phyloP scores from a whole-genome alignment of 345 rosid genomes.

The Bruguiera sexangula region DNA sequence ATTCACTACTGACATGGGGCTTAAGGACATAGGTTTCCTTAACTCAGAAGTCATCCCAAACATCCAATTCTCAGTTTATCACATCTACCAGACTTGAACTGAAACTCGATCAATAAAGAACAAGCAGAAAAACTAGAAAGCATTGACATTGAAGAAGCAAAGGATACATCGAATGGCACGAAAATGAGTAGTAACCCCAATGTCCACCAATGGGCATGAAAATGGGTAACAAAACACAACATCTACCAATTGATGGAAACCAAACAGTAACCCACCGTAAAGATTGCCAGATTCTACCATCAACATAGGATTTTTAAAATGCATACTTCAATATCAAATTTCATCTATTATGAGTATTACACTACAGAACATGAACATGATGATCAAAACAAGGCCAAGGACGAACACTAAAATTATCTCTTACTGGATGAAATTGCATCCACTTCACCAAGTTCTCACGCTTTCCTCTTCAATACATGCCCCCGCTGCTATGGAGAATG shows the following conservation, averaged over 20 bases:
- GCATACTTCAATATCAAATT: conserved; percentile 2
- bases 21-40: too few relatives aligned
- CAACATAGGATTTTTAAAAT: conserved; percentile 6
- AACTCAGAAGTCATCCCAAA: too few relatives aligned
- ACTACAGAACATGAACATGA: not conserved
- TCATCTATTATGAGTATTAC: not conserved
- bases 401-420: conserved; percentile 4
- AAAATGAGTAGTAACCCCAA: not conserved
- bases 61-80: not conserved
- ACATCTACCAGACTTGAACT: not conserved
- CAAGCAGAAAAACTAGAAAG: not conserved
- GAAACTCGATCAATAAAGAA: not conserved
- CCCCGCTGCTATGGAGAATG: conserved; percentile 50
- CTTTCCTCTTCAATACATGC: conserved; percentile 14
- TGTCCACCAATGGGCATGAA: not conserved
- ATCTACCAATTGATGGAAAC: not conserved
- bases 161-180: not conserved
- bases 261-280: not conserved
- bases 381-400: not conserved
- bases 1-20: too few relatives aligned
- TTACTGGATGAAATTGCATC: not conserved
- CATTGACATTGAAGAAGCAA: not conserved
- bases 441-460: not conserved
- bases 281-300: not conserved
- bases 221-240: not conserved